phyloP scores from a whole-genome alignment of 192 early-diverging fungal species.

The Podila horticola region DNA sequence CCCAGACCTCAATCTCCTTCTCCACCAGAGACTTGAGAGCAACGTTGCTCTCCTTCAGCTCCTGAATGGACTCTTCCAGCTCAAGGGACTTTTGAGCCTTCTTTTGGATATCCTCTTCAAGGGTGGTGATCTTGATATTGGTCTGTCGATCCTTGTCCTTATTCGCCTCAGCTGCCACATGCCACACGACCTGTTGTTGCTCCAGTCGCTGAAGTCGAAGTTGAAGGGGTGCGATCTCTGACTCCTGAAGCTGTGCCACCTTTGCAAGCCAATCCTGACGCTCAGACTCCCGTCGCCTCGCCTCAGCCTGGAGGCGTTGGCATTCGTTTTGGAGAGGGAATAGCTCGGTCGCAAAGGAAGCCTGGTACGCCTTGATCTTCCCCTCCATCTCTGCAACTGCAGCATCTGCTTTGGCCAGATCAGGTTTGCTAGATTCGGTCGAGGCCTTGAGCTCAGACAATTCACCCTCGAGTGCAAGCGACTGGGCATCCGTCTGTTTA shows the following conservation, averaged over 20 bases:
- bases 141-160: slow-evolving; percentile 43
- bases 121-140: slow-evolving; percentile 5
- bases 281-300: slow-evolving; percentile 28
- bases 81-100: slow-evolving; percentile 8
- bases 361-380: slow-evolving; percentile 10
- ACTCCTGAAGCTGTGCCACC: slow-evolving; percentile 15
- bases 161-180: slow-evolving; percentile 40
- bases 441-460: slow-evolving; percentile 6
- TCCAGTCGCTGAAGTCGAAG: slow-evolving; percentile 44
- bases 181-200: slow-evolving; percentile 46
- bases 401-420: neutral
- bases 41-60: slow-evolving; percentile 12
- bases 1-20: slow-evolving; percentile 37
- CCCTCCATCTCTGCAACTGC: slow-evolving; percentile 12
- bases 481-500: slow-evolving; percentile 35
- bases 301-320: slow-evolving; percentile 26
- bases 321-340: slow-evolving; percentile 24
- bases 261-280: slow-evolving; percentile 23
- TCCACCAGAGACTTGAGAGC: slow-evolving; percentile 24
- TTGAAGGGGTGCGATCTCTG: slow-evolving; percentile 39
- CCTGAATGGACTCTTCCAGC: slow-evolving; percentile 9
- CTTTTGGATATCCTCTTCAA: slow-evolving; percentile 32
- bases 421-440: neutral
- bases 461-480: slow-evolving; percentile 11
- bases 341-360: slow-evolving; percentile 9